These are phyloP conservation scores for Yamadazyma blattariae DNA, from an alignment of 1,139 yeast species.

Conservation along the genomic window DNA sequence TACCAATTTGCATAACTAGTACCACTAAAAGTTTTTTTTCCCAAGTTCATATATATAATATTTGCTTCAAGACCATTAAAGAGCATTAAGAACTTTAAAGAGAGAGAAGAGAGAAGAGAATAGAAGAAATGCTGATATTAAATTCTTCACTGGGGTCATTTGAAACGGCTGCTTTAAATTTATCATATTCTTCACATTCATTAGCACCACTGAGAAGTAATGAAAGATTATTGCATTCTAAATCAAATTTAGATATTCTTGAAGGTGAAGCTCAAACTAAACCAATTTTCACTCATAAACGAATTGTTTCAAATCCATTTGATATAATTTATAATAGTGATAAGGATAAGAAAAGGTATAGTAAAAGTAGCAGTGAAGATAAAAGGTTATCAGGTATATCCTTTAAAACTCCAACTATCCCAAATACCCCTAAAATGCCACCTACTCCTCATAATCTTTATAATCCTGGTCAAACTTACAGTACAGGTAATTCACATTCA, in stretches of 20 bases:
- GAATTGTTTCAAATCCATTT: slow-evolving; percentile 21
- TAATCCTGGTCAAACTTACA: not conserved
- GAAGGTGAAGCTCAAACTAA: slow-evolving; percentile 1
- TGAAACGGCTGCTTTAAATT: slow-evolving; percentile 14
- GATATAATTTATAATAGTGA: slow-evolving; percentile 16
- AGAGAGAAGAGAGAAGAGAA: too few relatives aligned
- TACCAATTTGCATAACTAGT: too few relatives aligned
- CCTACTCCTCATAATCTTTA: slow-evolving; percentile 4
- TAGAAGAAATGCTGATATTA: slow-evolving; percentile 4
- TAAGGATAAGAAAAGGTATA: not conserved
- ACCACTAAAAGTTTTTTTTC: too few relatives aligned
- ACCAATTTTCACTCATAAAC: slow-evolving; percentile 10
- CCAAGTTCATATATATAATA: too few relatives aligned
- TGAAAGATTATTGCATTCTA: slow-evolving; percentile 5
- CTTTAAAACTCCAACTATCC: slow-evolving; percentile 5
- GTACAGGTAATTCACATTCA: not conserved
- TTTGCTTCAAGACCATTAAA: too few relatives aligned
- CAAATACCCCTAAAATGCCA: slow-evolving; percentile 1
- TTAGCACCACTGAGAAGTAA: slow-evolving; percentile 12
- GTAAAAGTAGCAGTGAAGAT: not conserved
- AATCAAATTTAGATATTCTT: not conserved
- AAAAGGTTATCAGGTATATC: slow-evolving; percentile 6
- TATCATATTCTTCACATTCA: slow-evolving; percentile 14
- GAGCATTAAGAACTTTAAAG: too few relatives aligned
- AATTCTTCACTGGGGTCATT: slow-evolving; percentile 12